Base-by-base conservation (phyloP, 352 stramenopile genomes). In the Globisporangium ultimum region DNA sequence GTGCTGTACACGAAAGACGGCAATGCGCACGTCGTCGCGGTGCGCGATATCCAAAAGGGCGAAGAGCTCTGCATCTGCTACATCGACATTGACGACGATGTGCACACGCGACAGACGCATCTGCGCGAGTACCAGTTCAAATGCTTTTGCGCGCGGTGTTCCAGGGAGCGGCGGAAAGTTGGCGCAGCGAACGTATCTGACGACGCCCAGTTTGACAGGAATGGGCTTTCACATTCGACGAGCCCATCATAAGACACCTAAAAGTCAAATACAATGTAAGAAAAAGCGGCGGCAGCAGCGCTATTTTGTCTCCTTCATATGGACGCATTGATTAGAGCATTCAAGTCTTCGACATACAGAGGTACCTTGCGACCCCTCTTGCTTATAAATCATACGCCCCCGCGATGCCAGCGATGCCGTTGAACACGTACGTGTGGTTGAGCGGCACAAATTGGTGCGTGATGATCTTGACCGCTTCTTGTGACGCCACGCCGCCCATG, bases 381-480 rank as follows among this genome's bases (percentile, higher is more conserved):
- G 24, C 38, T 24, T 87, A 96, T n/a, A 96, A 60, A 7, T 72
- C 63, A 57, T 93, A 94, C 10, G 85, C 88, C 13, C 68, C 83
- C 24, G 84, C 87, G 21, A 72, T 57, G 2, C 78, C 84, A 6
- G 80, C 88, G 65, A 99, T 98, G 21, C 96, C 97, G 76, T 99
- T 99, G 78, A 98, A 99, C 8, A 99, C 45, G 70, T 98, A 98
- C 15, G 96, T 99, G 72, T 99, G 96, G 70, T 99, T 87, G 6
- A 99, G 64, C 0, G 97, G 96, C 60, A 98, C 78, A 66, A 98
- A 99, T 72, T 99, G 95, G 50, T 97, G 86, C 42, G 97, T 99
- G 71, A 99, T 97, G 47, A 99, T 67, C 74, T 99, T 99, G 49
- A 99, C 81, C 15, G 95, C 95, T 64, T 99, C 97, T 70, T 99